Evolutionary conservation across 495 filamentous ascomycete species (phyloP), one percentile per base, ranked within the genome.

Genomic region (Massariosphaeria phaeospora): DNA sequence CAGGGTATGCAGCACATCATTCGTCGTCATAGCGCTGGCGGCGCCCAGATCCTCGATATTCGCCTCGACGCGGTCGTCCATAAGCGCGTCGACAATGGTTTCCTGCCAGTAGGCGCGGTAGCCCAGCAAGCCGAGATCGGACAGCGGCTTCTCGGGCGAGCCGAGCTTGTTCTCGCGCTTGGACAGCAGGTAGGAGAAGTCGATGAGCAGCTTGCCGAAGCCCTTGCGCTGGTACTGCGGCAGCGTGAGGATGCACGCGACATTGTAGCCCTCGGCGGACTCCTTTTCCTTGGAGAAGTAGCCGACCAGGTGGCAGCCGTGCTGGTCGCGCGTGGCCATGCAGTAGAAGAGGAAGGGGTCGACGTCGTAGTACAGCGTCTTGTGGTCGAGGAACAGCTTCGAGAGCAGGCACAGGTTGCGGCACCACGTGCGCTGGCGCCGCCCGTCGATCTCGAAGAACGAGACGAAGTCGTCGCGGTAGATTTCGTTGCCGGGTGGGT

Each of bases 241-340:
- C 0, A 98, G 76, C 0, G 94, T 97, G 55, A 97, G 74, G 69
- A 98, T 98, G 77, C 93, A 98, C 13, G 93, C 94, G 17, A 98
- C 82, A 70, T 98, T 98, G 74, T 97, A 98, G 18, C 86, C 88
- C 46, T 97, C 93, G 1, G 89, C 89, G 27, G 84, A 88, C 67
- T 97, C 94, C 57, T 98, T 98, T 72, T 98, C 93, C 68, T 98
- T 98, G 61, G 86, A 91, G 69, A 98, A 98, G 67, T 95, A 98
- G 48, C 93, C 93, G 44, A 97, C 87, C 0, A 98, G 76, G 66
- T 97, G 93, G 66, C 84, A 91, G 9, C 93, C 93, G 43, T 84
- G 85, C 40, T 88, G 84, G 54, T 88, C 86, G 48, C 89, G 81
- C 12, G 82, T 85, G 46, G 82, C 86, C 93, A 98, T 98, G 79